Evolutionary conservation across 257 asterid species (phyloP).

Genomic region (Capsicum rhomboideum): DNA sequence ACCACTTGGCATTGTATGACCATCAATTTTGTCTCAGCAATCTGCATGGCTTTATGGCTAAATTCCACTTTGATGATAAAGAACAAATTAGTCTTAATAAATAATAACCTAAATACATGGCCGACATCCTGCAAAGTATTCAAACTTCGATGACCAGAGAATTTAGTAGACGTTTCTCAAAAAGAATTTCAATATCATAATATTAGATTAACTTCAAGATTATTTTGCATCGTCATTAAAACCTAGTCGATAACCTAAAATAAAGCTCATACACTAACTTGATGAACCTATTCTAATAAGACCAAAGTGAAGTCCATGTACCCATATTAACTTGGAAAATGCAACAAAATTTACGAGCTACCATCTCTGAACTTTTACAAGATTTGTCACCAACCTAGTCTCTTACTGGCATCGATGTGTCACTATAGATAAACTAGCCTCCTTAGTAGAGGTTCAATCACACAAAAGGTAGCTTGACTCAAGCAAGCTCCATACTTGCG

Average conservation of each 20-base stretch:
- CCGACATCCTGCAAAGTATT: not conserved
- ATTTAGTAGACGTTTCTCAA: not conserved
- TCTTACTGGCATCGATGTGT: not conserved
- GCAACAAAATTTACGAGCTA: not conserved
- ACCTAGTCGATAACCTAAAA: not conserved
- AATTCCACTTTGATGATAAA: not conserved
- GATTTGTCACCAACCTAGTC: not conserved
- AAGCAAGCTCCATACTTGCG: not conserved
- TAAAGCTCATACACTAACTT: not conserved
- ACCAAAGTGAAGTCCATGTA: not conserved
- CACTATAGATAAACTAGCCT: not conserved
- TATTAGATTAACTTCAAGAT: not conserved
- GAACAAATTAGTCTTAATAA: not conserved
- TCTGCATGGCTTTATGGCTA: not conserved
- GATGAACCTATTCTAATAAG: not conserved
- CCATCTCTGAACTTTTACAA: not conserved
- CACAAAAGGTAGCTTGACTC: not conserved
- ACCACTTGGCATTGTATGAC: not conserved
- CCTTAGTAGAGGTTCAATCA: not conserved
- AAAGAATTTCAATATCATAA: not conserved
- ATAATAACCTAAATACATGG: not conserved
- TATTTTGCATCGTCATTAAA: not conserved
- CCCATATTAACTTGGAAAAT: not conserved
- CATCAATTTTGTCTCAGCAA: not conserved
- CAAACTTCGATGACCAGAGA: not conserved